These are phyloP conservation scores for Pulveroboletus ravenelii DNA, from an alignment of 768 basidiomycete genomes.

Conservation along the genomic window DNA sequence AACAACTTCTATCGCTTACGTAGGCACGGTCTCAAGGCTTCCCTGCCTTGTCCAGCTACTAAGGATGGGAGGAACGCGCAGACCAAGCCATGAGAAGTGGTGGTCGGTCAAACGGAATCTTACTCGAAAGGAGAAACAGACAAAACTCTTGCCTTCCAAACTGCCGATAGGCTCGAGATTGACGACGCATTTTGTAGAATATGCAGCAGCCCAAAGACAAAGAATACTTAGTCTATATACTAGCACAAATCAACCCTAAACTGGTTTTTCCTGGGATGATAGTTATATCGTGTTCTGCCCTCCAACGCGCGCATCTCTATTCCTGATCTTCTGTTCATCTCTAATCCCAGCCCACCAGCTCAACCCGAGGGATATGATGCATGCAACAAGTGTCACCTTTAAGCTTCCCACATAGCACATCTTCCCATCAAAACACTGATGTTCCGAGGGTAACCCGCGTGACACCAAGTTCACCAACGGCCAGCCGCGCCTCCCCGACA, in stretches of 20 bases:
- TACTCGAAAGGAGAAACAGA: too few relatives aligned
- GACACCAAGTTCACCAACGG: not conserved
- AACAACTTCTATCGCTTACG: conserved; percentile 1
- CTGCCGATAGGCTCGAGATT: too few relatives aligned
- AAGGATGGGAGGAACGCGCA: too few relatives aligned
- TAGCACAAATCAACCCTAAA: too few relatives aligned
- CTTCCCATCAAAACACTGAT: conserved; percentile 53
- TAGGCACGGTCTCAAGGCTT: not conserved
- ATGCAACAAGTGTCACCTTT: conserved; percentile 40
- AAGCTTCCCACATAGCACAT: conserved; percentile 59
- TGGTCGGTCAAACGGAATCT: too few relatives aligned
- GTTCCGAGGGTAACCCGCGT: conserved; percentile 27
- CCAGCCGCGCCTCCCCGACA: not conserved
- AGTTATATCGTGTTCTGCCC: not conserved
- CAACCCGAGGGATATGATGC: conserved; percentile 33
- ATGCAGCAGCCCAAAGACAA: too few relatives aligned
- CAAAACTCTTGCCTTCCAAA: too few relatives aligned
- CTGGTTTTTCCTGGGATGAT: too few relatives aligned
- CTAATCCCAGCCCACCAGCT: conserved; percentile 37
- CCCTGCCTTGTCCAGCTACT: too few relatives aligned
- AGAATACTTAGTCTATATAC: too few relatives aligned
- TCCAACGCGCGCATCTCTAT: not conserved
- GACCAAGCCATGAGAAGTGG: too few relatives aligned
- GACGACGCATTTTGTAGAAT: too few relatives aligned
- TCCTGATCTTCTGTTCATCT: conserved; percentile 17